These are phyloP conservation scores for Tetracladium maxilliforme DNA, from an alignment of 2,329 filamentous ascomycete genomes.

Conservation along the genomic window DNA sequence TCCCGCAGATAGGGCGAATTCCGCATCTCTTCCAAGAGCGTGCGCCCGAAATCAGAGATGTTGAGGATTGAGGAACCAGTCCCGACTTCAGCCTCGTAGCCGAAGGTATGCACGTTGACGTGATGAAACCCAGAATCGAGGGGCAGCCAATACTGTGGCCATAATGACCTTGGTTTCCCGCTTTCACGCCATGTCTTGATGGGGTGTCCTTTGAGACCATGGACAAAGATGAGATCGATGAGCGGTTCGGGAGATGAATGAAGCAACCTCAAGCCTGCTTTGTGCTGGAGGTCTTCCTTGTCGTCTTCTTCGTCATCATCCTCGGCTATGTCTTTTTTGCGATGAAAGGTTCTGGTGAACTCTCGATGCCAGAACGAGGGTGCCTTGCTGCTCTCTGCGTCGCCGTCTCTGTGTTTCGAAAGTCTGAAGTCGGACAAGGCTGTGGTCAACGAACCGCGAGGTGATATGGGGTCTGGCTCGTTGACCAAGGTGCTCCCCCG, in stretches of 20 bases:
- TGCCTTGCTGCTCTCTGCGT: too few species aligned
- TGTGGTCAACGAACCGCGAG: too few species aligned
- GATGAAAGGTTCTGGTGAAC: too few species aligned
- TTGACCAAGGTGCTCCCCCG: too few species aligned
- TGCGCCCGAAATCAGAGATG: conserved; percentile 15
- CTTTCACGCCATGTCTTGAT: conserved; percentile 18
- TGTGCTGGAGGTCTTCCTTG: too few species aligned
- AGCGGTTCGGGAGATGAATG: conserved; percentile 38
- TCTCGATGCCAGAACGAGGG: too few species aligned
- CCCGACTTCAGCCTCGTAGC: conserved; percentile 6
- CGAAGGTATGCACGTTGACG: conserved; percentile 15
- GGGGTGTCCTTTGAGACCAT: conserved; percentile 20
- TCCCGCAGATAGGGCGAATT: conserved; percentile 9
- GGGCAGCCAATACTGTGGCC: conserved; percentile 19
- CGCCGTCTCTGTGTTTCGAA: too few species aligned
- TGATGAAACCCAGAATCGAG: conserved; percentile 13
- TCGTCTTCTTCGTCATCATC: too few species aligned
- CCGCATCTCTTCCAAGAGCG: conserved; percentile 13
- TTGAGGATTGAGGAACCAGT: conserved; percentile 6
- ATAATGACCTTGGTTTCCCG: conserved; percentile 10
- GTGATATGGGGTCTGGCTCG: too few species aligned
- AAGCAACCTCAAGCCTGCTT: conserved; percentile 35
- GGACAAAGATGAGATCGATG: conserved; percentile 25
- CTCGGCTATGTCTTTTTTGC: too few species aligned
- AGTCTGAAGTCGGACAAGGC: too few species aligned